Percentiles rank a stretch among this genome's conserved stretches.
These are phyloP conservation scores for Boletus patriciae DNA, from an alignment of 768 basidiomycete species.

Conservation along the genomic window DNA sequence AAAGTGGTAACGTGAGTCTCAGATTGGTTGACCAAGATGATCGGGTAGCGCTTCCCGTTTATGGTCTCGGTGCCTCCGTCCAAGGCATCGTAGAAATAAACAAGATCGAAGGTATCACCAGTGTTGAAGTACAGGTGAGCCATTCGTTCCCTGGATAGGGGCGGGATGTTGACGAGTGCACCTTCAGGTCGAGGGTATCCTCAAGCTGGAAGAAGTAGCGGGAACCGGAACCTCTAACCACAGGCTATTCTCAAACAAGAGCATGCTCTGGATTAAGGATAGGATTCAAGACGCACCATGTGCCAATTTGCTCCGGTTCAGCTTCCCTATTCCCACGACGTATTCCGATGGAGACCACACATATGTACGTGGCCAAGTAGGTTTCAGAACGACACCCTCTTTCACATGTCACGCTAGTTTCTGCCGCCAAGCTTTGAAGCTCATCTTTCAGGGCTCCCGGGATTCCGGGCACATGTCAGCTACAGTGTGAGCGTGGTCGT, in stretches of 20 bases:
- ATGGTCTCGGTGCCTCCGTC: constrained; percentile 50
- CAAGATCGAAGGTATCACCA: constrained; percentile 55
- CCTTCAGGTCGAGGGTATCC: constrained; percentile 57
- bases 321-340: constrained; percentile 54
- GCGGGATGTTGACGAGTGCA: neutral
- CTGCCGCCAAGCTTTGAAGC: constrained; percentile 71
- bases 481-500: constrained; percentile 59
- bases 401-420: constrained; percentile 40
- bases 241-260: constrained; percentile 51
- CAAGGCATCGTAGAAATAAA: constrained; percentile 56
- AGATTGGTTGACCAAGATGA: constrained; percentile 54
- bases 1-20: constrained; percentile 51
- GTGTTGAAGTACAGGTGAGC: constrained; percentile 64
- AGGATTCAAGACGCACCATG: constrained; percentile 41
- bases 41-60: constrained; percentile 52
- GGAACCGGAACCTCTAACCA: constrained; percentile 60
- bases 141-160: neutral
- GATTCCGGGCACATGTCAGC: constrained; percentile 64
- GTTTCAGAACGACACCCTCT: neutral
- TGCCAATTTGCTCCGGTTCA: constrained; percentile 54
- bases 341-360: constrained; percentile 55
- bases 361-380: constrained; percentile 49
- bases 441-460: constrained; percentile 68
- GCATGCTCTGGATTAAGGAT: constrained; percentile 59
- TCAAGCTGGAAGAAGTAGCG: constrained; percentile 60